Percentiles rank a stretch among this genome's conserved stretches.
Conservation (phyloP, 176 grass and related monocot species). For the Oryza glaberrima region DNA sequence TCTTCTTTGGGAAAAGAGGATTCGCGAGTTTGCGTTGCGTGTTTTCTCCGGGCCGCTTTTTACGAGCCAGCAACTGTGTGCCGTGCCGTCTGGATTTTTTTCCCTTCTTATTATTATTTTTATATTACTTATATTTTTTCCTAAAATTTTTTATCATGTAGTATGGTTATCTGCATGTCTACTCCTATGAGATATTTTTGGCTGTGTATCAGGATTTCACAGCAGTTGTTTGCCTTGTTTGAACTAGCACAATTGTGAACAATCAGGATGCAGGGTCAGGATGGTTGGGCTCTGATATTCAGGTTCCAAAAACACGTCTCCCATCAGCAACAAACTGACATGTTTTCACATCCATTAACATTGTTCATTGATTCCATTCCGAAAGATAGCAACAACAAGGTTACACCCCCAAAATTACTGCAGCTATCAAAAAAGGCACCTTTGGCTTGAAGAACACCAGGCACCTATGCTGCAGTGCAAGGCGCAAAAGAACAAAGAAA, state of each 20-base stretch:
- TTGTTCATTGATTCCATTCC: background rate
- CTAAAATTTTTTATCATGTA: too few species aligned
- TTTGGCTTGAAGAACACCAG: background rate
- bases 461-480: constrained; percentile 6
- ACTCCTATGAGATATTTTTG: too few species aligned
- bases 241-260: background rate
- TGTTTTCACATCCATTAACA: background rate
- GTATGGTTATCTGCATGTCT: too few species aligned
- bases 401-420: constrained; percentile 35
- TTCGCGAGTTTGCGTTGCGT: background rate
- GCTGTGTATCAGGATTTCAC: background rate
- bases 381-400: background rate
- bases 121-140: too few species aligned
- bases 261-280: background rate
- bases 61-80: too few species aligned
- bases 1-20: background rate
- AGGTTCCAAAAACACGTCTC: background rate
- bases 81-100: too few species aligned
- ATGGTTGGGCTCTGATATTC: background rate
- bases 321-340: background rate
- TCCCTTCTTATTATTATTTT: too few species aligned
- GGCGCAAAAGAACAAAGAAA: background rate
- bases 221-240: background rate
- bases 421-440: constrained; percentile 14
- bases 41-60: too few species aligned